These are phyloP conservation scores for Irpex lacteus DNA, from an alignment of 1,284 basidiomycete species.

Conservation along the genomic window DNA sequence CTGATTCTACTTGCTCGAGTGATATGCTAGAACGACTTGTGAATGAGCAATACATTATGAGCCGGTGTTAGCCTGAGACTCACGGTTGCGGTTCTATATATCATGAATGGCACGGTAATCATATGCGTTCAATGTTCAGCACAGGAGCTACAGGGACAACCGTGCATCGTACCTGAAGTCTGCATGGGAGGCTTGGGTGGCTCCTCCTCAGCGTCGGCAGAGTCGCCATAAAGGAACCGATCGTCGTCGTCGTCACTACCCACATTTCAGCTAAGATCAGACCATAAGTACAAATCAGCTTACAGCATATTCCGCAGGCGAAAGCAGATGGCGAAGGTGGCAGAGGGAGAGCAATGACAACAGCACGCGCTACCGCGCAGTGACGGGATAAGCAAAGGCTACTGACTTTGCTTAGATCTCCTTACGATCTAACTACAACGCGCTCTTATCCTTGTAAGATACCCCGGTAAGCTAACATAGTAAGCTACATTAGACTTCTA, in stretches of 20 bases:
- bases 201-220: slow-evolving; percentile 32
- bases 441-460: neutral
- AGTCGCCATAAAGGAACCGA: slow-evolving; percentile 69
- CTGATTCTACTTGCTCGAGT: slow-evolving; percentile 38
- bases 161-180: slow-evolving; percentile 41
- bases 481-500: neutral
- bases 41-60: neutral
- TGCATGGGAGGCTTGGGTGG: slow-evolving; percentile 31
- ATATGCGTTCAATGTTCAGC: no score
- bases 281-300: neutral
- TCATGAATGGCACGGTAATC: slow-evolving; percentile 29
- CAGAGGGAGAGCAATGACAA: neutral
- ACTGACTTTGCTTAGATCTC: neutral
- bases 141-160: slow-evolving; percentile 4
- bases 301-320: neutral
- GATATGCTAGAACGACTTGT: slow-evolving; percentile 36
- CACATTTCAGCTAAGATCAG: neutral
- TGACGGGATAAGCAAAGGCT: neutral
- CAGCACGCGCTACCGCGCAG: neutral
- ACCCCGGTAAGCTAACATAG: neutral
- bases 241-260: slow-evolving; percentile 70
- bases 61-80: slow-evolving; percentile 26
- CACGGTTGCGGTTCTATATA: slow-evolving; percentile 52
- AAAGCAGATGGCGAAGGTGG: neutral
- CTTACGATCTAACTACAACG: neutral